A percentile compares a stretch with the other conserved stretches of the same genome.
Evolutionary conservation across 306 rosid genomes (phyloP).

Genomic region (Astragalus glycyphyllos): DNA sequence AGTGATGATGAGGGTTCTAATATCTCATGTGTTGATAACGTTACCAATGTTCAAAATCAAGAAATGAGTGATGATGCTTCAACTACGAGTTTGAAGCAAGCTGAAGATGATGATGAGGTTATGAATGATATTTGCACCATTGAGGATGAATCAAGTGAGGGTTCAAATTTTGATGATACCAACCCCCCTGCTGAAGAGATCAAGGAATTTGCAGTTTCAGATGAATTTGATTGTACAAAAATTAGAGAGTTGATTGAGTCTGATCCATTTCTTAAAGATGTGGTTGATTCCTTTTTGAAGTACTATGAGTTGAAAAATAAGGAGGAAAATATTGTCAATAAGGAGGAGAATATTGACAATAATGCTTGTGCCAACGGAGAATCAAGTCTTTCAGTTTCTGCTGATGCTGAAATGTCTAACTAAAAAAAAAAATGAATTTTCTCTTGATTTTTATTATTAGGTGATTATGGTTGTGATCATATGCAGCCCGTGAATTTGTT

Average conservation of each 20-base stretch:
- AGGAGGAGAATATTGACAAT: not conserved
- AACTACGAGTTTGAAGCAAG: not conserved
- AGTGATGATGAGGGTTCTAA: not conserved
- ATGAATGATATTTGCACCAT: not conserved
- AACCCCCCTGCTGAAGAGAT: not conserved
- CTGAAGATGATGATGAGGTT: not conserved
- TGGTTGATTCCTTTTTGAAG: slow-evolving; percentile 6
- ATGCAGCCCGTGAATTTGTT: too few species aligned
- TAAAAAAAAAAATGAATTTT: too few species aligned
- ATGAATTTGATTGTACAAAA: not conserved
- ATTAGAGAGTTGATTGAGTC: not conserved
- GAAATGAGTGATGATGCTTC: not conserved
- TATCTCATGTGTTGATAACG: not conserved
- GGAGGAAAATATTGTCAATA: not conserved
- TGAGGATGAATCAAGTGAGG: not conserved
- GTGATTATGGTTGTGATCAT: too few species aligned
- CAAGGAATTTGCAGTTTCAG: not conserved
- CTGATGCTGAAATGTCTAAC: not conserved
- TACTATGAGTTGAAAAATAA: not conserved
- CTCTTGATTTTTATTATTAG: too few species aligned
- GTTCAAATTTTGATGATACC: not conserved
- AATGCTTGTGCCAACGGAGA: not conserved
- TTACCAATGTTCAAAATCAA: too few species aligned
- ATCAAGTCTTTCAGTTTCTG: not conserved
- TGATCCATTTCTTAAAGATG: not conserved